Base-by-base conservation (phyloP, 2,329 filamentous ascomycete genomes). In the Pseudocercospora fijiensis region DNA sequence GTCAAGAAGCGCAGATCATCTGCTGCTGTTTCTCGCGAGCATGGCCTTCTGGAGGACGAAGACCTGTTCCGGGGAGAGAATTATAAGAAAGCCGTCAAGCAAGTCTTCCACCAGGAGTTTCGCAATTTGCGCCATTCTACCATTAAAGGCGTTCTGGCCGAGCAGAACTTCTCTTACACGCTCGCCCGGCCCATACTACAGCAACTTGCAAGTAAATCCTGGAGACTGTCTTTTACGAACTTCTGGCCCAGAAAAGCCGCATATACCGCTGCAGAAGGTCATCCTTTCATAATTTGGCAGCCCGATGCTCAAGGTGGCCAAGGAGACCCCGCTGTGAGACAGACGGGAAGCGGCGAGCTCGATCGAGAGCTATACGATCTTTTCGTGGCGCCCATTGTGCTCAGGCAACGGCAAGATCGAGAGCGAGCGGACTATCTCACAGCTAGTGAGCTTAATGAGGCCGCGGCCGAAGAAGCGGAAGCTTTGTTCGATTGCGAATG, bases 111-210 rank as follows among this genome's bases (percentile, higher is more conserved):
- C 76, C 84, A 87, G 62, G 91, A 95, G 76, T 95, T 94, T 79
- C 88, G 87, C 71, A 88, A 87, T 20, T 79, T 94, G 47, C 87
- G 89, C 11, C 85, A 85, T 63, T 90, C 89, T 1, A 87, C 90
- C 3, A 89, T 94, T 76, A 86, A 88, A 72, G 90, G 88, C 8
- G 90, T 95, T 7, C 83, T 95, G 55, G 90, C 90, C 57, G 91
- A 95, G 76, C 86, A 85, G 72, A 95, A 95, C 77, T 88, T 90
- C 76, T 90, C 88, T 8, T 95, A 94, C 71, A 86, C 89, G 22
- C 84, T 88, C 28, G 88, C 90, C 11, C 84, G 90, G 37, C 85
- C 84, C 16, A 90, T 88, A 1, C 84, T 95, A 16, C 84, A 90
- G 59, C 83, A 83, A 1, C 77, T 94, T 11, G 87, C 88, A 6